Conservation (phyloP, 345 rosid species). For the Geranium rotundifolium region DNA sequence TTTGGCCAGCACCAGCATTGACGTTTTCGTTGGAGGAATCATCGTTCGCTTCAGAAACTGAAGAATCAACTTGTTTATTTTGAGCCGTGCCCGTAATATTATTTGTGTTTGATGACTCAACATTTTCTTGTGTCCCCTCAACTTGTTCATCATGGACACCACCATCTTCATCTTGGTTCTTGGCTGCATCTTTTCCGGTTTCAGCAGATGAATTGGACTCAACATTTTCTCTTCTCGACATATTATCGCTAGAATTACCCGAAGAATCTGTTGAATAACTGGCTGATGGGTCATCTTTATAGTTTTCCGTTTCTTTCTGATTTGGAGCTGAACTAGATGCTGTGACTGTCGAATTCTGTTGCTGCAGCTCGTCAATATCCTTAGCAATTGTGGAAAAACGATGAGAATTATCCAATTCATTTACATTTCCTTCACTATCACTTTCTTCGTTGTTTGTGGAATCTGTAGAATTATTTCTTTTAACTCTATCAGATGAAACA, state of each 20-base stretch:
- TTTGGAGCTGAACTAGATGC: conserved; percentile 12
- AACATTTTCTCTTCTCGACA: conserved; percentile 14
- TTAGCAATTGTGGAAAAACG: too few relatives aligned
- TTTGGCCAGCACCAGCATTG: conserved; percentile 15
- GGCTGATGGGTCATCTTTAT: conserved; percentile 14
- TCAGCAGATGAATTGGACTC: conserved; percentile 8
- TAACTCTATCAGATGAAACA: background rate
- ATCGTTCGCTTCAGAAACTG: background rate
- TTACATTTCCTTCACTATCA: conserved; percentile 15
- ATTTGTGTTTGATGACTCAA: conserved; percentile 14
- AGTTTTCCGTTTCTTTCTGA: conserved; percentile 16
- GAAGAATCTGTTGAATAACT: conserved; percentile 8
- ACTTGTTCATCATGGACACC: conserved; percentile 9
- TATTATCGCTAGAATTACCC: conserved; percentile 12
- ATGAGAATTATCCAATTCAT: conserved; percentile 7
- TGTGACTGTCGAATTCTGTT: conserved; percentile 3
- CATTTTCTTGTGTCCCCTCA: conserved; percentile 17
- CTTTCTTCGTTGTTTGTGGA: conserved; percentile 9
- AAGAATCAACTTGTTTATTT: too few relatives aligned
- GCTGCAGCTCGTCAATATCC: too few relatives aligned
- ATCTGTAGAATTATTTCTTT: conserved; percentile 13
- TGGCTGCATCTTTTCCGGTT: background rate
- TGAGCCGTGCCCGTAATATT: conserved; percentile 15
- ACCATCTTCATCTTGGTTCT: conserved; percentile 8
- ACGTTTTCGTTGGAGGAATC: background rate